These are phyloP conservation scores for Lactuca saligna DNA, from an alignment of 129 eudicot species.

Conservation along the genomic window DNA sequence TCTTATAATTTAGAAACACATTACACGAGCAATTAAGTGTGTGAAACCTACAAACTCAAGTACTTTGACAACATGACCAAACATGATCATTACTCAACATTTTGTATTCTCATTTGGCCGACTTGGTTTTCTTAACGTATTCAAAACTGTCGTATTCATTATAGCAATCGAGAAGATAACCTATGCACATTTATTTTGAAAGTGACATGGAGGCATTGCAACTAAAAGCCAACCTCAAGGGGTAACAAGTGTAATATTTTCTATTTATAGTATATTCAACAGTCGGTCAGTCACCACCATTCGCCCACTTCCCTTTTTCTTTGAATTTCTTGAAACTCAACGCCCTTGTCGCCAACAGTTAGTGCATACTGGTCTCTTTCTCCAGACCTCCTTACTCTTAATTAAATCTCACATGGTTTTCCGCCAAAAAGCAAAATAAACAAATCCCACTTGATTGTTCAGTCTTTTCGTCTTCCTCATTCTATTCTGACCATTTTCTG, in stretches of 20 bases:
- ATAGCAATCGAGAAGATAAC: too few relatives aligned
- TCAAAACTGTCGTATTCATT: background rate
- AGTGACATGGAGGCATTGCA: background rate
- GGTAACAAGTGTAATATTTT: conserved; percentile 20
- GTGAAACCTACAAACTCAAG: too few relatives aligned
- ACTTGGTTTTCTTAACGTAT: too few relatives aligned
- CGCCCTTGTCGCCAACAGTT: background rate
- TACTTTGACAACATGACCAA: too few relatives aligned
- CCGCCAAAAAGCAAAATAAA: background rate
- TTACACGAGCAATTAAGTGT: too few relatives aligned
- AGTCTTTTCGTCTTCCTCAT: conserved; percentile 13
- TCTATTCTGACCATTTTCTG: background rate
- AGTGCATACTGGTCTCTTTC: background rate
- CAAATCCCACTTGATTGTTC: background rate
- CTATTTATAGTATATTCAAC: conserved; percentile 17
- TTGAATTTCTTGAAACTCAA: conserved; percentile 10
- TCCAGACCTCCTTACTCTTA: conserved; percentile 4
- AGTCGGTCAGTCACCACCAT: conserved; percentile 1
- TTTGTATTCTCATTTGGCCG: too few relatives aligned
- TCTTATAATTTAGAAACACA: too few relatives aligned
- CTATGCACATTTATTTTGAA: background rate
- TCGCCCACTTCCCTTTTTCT: conserved; percentile 11
- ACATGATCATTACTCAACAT: too few relatives aligned
- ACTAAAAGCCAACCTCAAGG: conserved; percentile 21
- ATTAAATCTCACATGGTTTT: conserved; percentile 13